Evolutionary conservation across 305 asterid species (phyloP), one percentile per base, ranked within the genome.

Genomic region (Solanum hybrid): DNA sequence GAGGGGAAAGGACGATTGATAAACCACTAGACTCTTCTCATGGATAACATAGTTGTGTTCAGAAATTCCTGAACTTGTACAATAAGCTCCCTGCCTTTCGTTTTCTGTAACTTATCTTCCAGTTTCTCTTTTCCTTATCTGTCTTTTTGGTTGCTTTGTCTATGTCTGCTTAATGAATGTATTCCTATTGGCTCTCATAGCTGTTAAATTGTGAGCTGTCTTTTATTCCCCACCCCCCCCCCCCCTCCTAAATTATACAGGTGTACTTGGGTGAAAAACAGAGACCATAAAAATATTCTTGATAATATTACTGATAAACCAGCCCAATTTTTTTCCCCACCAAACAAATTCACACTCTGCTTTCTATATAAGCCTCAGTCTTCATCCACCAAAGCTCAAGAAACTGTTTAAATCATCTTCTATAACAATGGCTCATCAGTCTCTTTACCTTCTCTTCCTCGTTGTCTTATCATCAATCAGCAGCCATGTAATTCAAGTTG

Each of bases 341-440:
- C 86, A 79, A 20, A 35, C 35, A 79, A 36, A 79, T 81, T 22
- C 35, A 39, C 61, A 81, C 12, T 7, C 67, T 40, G 69, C 36
- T 26, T 34, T 40, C 87, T 82, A 82, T 82, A 82, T 82, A 82
- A 81, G 24, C 28, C 36, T 40, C 24, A 8, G 8, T 82, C 67
- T 82, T 82, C 87, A 40, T 82, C 69, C 67, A 40, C 87, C 87
- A 14, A 80, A 82, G 35, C 86, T 13, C 67, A 81, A 81, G 22
- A 5, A 40, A 40, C 69, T 40, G 36, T 37, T 12, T 37, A 37
- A n/a, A 80, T 80, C 61, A 75, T 77, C 26, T 75, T 5, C 37
- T 75, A 34, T 20, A 90, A 80, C 89, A 11, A 92, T 92, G 93
- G 90, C 91, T 34, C 78, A 57, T 78, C 88, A 29, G 76, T 34